A percentile compares a stretch with the other conserved stretches of the same genome.
Conservation (phyloP, 2,329 filamentous ascomycete genomes). For the Fonsecaea monophora region DNA sequence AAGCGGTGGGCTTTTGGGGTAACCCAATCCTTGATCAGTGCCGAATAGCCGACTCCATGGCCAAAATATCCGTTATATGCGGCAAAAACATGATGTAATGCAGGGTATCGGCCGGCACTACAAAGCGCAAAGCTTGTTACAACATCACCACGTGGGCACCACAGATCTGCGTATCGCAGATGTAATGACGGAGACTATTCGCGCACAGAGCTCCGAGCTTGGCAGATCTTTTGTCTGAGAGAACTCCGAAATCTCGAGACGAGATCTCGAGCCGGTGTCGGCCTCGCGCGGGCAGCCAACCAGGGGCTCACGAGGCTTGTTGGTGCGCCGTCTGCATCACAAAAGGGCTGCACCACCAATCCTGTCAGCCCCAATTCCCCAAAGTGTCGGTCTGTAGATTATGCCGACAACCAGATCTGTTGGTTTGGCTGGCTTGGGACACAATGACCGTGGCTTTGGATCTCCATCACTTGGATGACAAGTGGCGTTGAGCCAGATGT, state of each 20-base stretch:
- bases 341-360: neutral
- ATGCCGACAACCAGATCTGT: neutral
- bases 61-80: neutral
- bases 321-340: slow-evolving; percentile 1
- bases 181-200: slow-evolving; percentile 18
- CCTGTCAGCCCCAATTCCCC: neutral
- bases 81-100: slow-evolving; percentile 9
- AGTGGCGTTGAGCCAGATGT: neutral
- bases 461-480: neutral
- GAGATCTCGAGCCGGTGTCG: slow-evolving; percentile 2
- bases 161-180: neutral
- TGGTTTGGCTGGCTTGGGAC: neutral
- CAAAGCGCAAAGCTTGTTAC: neutral
- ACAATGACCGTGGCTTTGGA: neutral
- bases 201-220: slow-evolving; percentile 21
- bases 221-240: slow-evolving; percentile 12
- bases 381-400: slow-evolving; percentile 1
- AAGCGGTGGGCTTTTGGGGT: slow-evolving; percentile 18
- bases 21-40: slow-evolving; percentile 11
- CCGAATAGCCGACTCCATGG: slow-evolving; percentile 24
- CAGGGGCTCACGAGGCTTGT: neutral
- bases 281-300: neutral
- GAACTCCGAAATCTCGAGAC: slow-evolving; percentile 15
- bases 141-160: no score
- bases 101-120: slow-evolving; percentile 7